These are phyloP conservation scores for Jacaranda copaia DNA, from an alignment of 257 asterid species.

Conservation along the genomic window DNA sequence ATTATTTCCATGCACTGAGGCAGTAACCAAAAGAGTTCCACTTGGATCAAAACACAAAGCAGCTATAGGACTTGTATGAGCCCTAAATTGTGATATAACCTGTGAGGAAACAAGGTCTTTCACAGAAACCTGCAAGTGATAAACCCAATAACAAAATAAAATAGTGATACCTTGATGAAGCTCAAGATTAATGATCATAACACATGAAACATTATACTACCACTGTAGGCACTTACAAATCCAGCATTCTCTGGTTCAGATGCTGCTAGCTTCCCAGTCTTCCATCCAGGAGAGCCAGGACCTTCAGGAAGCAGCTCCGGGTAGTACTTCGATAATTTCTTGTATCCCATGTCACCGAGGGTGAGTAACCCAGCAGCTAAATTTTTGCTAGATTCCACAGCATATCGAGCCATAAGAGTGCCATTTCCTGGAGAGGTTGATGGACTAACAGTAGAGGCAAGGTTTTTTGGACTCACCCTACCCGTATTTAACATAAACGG, in stretches of 20 bases:
- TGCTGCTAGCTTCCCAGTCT: constrained; percentile 37
- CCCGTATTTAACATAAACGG: constrained; percentile 37
- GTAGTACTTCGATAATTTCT: constrained; percentile 44
- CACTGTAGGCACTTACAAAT: constrained; percentile 37
- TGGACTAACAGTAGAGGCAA: constrained; percentile 39
- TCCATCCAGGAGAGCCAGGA: constrained; percentile 43
- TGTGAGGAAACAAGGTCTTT: constrained; percentile 44
- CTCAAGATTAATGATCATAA: background rate
- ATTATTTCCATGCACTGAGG: constrained; percentile 77
- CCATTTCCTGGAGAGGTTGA: constrained; percentile 46
- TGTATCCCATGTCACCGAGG: constrained; percentile 48
- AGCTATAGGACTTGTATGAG: constrained; percentile 78
- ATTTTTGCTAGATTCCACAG: constrained; percentile 48
- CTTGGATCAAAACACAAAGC: constrained; percentile 80
- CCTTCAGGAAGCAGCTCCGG: constrained; percentile 48
- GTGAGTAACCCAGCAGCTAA: constrained; percentile 46
- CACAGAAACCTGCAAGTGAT: constrained; percentile 46
- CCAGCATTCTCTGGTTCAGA: constrained; percentile 47
- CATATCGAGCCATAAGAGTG: constrained; percentile 50
- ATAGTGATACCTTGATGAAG: background rate
- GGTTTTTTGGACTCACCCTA: constrained; percentile 44
- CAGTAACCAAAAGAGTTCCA: constrained; percentile 78
- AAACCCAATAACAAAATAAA: background rate
- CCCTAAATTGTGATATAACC: constrained; percentile 76
- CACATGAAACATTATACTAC: background rate